Evolutionary conservation across 345 rosid genomes (phyloP).

Genomic region (Tarenaya hassleriana): DNA sequence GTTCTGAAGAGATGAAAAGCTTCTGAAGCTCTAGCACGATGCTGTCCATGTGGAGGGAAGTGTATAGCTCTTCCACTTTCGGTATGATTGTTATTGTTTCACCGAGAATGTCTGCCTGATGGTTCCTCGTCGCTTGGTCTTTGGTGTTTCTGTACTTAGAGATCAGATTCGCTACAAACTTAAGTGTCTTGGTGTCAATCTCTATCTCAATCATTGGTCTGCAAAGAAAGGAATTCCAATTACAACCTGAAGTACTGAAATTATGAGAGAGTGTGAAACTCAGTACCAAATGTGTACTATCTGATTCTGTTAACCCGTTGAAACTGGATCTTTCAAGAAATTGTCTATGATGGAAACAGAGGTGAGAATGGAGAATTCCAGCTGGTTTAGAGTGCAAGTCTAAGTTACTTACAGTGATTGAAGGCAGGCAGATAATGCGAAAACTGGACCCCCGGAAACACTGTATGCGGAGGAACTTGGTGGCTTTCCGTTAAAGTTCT

Average conservation of each 20-base stretch:
- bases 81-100: slow-evolving; percentile 49
- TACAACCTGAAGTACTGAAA: slow-evolving; percentile 2
- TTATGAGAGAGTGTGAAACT: too few relatives aligned
- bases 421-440: slow-evolving; percentile 63
- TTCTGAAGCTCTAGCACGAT: slow-evolving; percentile 58
- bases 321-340: too few relatives aligned
- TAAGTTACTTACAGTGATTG: slow-evolving; percentile 54
- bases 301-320: neutral
- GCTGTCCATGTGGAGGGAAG: slow-evolving; percentile 53
- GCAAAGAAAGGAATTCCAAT: slow-evolving; percentile 26
- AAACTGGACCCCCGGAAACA: slow-evolving; percentile 47
- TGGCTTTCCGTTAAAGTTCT: slow-evolving; percentile 34
- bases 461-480: slow-evolving; percentile 30
- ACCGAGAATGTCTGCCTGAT: slow-evolving; percentile 42
- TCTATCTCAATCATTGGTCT: slow-evolving; percentile 56
- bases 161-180: slow-evolving; percentile 39
- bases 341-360: too few relatives aligned
- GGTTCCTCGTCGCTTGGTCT: slow-evolving; percentile 28
- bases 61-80: slow-evolving; percentile 42
- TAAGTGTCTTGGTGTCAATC: slow-evolving; percentile 54
- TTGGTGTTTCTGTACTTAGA: slow-evolving; percentile 33
- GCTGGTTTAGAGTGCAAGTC: neutral
- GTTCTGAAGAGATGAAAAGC: slow-evolving; percentile 47
- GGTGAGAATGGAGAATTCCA: too few relatives aligned
- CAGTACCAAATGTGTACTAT: neutral